These are phyloP conservation scores for Nakaseomyces delphensis DNA, from an alignment of 1,139 yeast species.

Conservation along the genomic window DNA sequence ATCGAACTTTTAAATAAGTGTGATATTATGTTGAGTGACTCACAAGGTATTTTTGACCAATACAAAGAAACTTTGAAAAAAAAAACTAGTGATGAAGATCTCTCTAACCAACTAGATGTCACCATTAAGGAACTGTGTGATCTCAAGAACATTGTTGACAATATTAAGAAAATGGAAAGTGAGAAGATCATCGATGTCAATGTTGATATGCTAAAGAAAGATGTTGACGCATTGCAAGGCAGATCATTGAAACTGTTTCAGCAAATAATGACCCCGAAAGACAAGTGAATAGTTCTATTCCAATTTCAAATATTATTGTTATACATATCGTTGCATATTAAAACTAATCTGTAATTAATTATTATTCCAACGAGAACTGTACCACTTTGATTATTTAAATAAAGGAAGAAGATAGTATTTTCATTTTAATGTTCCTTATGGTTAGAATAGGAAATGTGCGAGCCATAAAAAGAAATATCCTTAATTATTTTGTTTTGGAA, in stretches of 20 bases:
- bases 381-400: too few species aligned
- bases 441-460: too few species aligned
- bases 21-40: slow-evolving; percentile 48
- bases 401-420: too few species aligned
- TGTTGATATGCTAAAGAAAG: slow-evolving; percentile 34
- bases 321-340: not conserved
- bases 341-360: not conserved
- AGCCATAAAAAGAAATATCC: too few species aligned
- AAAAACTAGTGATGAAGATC: slow-evolving; percentile 32
- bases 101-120: slow-evolving; percentile 23
- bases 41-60: slow-evolving; percentile 43
- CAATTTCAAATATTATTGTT: not conserved
- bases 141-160: slow-evolving; percentile 38
- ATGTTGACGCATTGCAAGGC: slow-evolving; percentile 44
- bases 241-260: slow-evolving; percentile 44
- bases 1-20: slow-evolving; percentile 37
- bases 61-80: slow-evolving; percentile 36
- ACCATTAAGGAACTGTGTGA: slow-evolving; percentile 30
- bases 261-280: slow-evolving; percentile 41
- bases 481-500: too few species aligned
- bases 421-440: too few species aligned
- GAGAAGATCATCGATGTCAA: slow-evolving; percentile 16
- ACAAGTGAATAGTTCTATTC: slow-evolving; percentile 14
- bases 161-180: slow-evolving; percentile 13
- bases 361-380: too few species aligned